Base-by-base conservation (phyloP, 2,329 filamentous ascomycete genomes). In the Oidium heveae region DNA sequence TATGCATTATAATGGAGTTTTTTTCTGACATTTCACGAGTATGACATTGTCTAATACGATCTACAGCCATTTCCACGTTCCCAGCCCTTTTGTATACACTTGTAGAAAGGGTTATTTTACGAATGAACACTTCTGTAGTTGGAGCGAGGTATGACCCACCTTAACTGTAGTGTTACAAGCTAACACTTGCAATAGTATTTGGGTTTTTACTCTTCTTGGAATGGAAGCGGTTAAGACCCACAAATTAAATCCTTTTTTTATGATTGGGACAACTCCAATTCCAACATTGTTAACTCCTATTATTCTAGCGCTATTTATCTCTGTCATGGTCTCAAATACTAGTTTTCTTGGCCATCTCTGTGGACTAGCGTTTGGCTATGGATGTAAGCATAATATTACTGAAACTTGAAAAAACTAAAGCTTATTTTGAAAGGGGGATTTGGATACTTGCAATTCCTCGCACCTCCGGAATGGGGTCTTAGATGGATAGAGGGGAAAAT, bases 281-380 rank as follows among this genome's bases (percentile, higher is more conserved):
- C 89, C 91, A 2, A 96, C 88, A 0, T 96, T 89, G 88, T 84
- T 81, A 8, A 86, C 84, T 1, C 89, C 91, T 4, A 69, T 96
- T n/a, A 71, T 86, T 53, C 71, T 86, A 62, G 76, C 84, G 52
- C 68, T 94, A 39, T 73, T 89, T 15, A 77, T 86, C 37, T 79
- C 80, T 55, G 80, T 86, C 32, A 70, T 98, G 53, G 70, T 94
- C 4, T 86, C 87, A 0, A 77, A 80, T 59, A 86, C 86, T 2
- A 93, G 85, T 66, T 75, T 95, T 54, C 69, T 94, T 16, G 89
- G 91, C 1, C 91, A 96, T 66, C 66, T 94, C 2, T 89, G 84
- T 63, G 87, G 85, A 51, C 74, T 93, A n/a, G 69, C 71, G 2
- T 77, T 94, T 54, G 91, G 91, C 43, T 96, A 95, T 70, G 68